These are phyloP conservation scores for Penicillium rolfsii DNA, from an alignment of 2,329 filamentous ascomycete genomes.

Conservation along the genomic window DNA sequence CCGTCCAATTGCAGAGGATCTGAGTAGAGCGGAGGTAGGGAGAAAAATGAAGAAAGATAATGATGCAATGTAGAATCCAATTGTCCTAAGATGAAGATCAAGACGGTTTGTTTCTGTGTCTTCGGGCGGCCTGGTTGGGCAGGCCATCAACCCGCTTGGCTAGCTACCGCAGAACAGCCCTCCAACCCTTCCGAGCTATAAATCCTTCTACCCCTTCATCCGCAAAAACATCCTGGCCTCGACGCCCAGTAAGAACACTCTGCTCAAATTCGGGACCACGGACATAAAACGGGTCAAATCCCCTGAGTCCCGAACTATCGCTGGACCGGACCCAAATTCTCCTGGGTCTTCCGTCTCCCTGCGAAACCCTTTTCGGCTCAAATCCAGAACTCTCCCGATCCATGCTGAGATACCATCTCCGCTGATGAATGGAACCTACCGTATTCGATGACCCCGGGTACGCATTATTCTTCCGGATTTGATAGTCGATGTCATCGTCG, in stretches of 20 bases:
- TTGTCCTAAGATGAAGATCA: not conserved
- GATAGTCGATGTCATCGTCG: constrained; percentile 50
- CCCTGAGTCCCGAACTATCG: constrained; percentile 28
- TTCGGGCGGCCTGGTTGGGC: not conserved
- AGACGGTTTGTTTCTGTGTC: not conserved
- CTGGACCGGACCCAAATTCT: constrained; percentile 35
- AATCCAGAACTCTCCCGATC: constrained; percentile 66
- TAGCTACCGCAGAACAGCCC: constrained; percentile 33
- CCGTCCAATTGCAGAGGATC: not conserved
- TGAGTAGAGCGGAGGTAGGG: not conserved
- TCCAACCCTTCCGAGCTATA: constrained; percentile 64
- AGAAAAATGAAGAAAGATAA: not conserved
- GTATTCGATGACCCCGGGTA: constrained; percentile 68
- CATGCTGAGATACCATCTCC: constrained; percentile 67
- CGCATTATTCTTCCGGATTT: constrained; percentile 64
- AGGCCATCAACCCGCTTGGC: not conserved
- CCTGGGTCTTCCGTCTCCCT: constrained; percentile 11
- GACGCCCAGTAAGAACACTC: constrained; percentile 68
- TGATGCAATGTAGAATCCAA: not conserved
- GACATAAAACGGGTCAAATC: constrained; percentile 64
- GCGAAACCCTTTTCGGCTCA: constrained; percentile 14
- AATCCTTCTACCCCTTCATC: constrained; percentile 65
- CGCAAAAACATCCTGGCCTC: constrained; percentile 60
- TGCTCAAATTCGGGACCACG: constrained; percentile 63
- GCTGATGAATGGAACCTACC: constrained; percentile 69